phyloP scores from a whole-genome alignment of 306 rosid species.

The Glycyrrhiza uralensis region DNA sequence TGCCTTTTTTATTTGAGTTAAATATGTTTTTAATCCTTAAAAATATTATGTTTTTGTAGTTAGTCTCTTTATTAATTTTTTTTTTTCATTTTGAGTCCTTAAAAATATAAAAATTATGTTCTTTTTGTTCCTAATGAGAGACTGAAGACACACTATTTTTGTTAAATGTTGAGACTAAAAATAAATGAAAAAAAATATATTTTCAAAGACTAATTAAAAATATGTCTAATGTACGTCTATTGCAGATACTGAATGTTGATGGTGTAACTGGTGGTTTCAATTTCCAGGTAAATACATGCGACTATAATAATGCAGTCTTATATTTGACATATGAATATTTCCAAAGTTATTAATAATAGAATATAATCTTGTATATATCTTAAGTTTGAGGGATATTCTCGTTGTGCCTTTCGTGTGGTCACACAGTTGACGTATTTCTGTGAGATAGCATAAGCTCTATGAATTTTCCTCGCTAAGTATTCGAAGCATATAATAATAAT shows the following conservation, averaged over 20 bases:
- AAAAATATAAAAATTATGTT: no score
- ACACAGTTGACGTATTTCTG: constrained; percentile 3
- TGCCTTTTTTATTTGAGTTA: background rate
- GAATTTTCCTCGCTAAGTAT: background rate
- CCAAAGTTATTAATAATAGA: background rate
- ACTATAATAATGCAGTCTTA: background rate
- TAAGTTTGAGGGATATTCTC: background rate
- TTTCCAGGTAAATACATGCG: constrained; percentile 65
- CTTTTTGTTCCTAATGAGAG: no score
- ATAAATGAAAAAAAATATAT: no score
- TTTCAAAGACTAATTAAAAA: no score
- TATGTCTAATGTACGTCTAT: background rate
- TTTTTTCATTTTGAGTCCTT: no score
- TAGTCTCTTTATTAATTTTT: no score
- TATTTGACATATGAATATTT: constrained; percentile 10
- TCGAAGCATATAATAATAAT: constrained; percentile 15
- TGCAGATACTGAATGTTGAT: constrained; percentile 81
- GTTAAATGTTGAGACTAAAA: no score
- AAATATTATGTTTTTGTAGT: no score
- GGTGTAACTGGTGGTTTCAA: constrained; percentile 96
- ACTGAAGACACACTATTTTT: no score
- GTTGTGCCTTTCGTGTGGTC: background rate
- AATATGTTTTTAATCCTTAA: no score
- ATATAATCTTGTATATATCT: background rate
- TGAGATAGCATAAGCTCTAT: background rate